Percentiles rank a stretch among this genome's conserved stretches.
Evolutionary conservation across 495 filamentous ascomycete genomes (phyloP).

Genomic region (Aspergillus olivimuriae): DNA sequence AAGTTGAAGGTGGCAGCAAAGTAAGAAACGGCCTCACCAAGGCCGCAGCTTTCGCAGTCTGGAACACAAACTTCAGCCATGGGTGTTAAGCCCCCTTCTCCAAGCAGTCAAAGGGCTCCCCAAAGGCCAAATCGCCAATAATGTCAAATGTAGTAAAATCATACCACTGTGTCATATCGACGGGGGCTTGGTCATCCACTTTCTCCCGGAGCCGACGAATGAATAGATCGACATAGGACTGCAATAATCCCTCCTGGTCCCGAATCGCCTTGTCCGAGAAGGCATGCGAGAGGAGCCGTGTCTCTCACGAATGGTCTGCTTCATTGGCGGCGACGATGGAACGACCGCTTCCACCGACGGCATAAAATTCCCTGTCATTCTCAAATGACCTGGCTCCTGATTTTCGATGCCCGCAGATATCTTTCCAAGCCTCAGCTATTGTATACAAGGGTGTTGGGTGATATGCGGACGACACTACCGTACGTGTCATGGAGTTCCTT

Average conservation of each 20-base stretch:
- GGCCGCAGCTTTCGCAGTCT: too few relatives aligned
- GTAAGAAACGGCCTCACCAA: too few relatives aligned
- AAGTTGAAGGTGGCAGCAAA: too few relatives aligned
- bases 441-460: constrained; percentile 44
- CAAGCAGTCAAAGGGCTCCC: constrained; percentile 50
- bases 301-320: constrained; percentile 11
- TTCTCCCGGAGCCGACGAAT: constrained; percentile 29
- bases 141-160: constrained; percentile 55
- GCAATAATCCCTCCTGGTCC: constrained; percentile 42
- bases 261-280: constrained; percentile 46
- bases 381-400: neutral
- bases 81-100: too few relatives aligned
- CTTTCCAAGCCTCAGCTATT: constrained; percentile 46
- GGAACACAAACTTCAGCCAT: too few relatives aligned
- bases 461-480: constrained; percentile 41
- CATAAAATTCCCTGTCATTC: neutral
- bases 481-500: constrained; percentile 3
- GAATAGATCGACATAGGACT: constrained; percentile 44
- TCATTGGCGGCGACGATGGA: neutral
- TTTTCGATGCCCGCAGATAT: constrained; percentile 1
- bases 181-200: neutral
- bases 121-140: constrained; percentile 52
- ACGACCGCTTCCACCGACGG: too few relatives aligned
- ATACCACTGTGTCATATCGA: constrained; percentile 43
- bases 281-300: constrained; percentile 35